Conservation (phyloP, 2,329 filamentous ascomycete genomes). For the Hymenoscyphus salicellus region DNA sequence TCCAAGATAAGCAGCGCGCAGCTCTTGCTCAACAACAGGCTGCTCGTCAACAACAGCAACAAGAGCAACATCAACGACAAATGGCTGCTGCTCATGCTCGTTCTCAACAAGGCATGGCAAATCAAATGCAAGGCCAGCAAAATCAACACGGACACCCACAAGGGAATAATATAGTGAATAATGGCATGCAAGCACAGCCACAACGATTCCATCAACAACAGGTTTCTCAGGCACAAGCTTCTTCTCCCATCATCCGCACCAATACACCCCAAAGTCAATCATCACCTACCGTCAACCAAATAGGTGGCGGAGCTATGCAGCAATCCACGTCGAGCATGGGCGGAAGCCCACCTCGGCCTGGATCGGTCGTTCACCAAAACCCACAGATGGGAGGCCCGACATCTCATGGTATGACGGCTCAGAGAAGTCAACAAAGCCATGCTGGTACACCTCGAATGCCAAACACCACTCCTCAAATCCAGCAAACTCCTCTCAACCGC, state of each 20-base stretch:
- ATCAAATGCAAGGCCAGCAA: constrained; percentile 41
- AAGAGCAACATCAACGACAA: constrained; percentile 35
- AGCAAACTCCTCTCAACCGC: constrained; percentile 57
- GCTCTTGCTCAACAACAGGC: constrained; percentile 41
- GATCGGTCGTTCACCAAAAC: constrained; percentile 60
- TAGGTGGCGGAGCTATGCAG: constrained; percentile 55
- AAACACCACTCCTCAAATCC: constrained; percentile 60
- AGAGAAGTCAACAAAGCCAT: constrained; percentile 66
- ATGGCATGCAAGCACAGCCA: constrained; percentile 37
- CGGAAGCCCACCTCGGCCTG: constrained; percentile 63
- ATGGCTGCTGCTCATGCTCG: constrained; percentile 15
- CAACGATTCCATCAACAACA: constrained; percentile 43
- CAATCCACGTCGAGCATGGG: constrained; percentile 65
- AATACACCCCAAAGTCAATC: constrained; percentile 63
- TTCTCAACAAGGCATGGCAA: constrained; percentile 34
- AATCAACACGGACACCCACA: constrained; percentile 45
- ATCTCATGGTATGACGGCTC: constrained; percentile 60
- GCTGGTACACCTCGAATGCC: constrained; percentile 62
- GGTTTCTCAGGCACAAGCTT: constrained; percentile 60
- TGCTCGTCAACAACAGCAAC: constrained; percentile 27
- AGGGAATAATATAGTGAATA: constrained; percentile 43
- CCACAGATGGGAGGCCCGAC: constrained; percentile 57
- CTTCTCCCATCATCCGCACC: constrained; percentile 65
- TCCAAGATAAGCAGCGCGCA: constrained; percentile 38
- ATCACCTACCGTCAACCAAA: constrained; percentile 58